Base-by-base conservation (phyloP, 2,329 filamentous ascomycete genomes). In the Thelonectria blattea region DNA sequence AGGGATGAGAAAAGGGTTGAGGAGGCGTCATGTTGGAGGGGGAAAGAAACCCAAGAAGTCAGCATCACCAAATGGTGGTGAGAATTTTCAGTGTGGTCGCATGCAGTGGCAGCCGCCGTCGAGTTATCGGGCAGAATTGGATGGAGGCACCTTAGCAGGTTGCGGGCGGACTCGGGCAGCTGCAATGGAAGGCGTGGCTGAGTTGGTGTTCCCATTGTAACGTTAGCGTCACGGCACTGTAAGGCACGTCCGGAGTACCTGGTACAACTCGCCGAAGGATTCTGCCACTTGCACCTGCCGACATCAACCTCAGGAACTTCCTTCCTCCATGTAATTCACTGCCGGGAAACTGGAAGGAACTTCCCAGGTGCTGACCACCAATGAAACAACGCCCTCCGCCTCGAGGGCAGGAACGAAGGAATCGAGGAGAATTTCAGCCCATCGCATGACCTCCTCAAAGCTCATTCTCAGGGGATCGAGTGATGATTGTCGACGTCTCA, bases 121-220 rank as follows among this genome's bases (percentile, higher is more conserved):
- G 22, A 24, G 22, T 24, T 24, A 24, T 24, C 22, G 22, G 22
- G 22, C 27, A 30, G 27, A 30, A 30, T 24, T 24, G 22, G 22
- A 24, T 34, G 32, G 32, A 34, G 10, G 54, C 50, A 34, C 47
- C 20, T 45, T 30, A 41, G 22, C 20, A 42, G 22, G 51, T 34
- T 24, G 18, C 57, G 57, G 57, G 52, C 51, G 57, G 57, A 51
- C 27, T 60, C 57, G 57, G 57, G 34, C 42, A 46, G n/a, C 42
- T 46, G 12, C 20, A 12, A 52, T 46, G 34, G 34, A 37, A 14
- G 34, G 34, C 18, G 43, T 30, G 27, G 27, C 27, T 30, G 27
- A 30, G 51, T 24, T 46, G 30, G 30, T 47, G 20, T 41, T 47
- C 46, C 48, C 52, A 47, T 30, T 60, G 52, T 42, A 56, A 56